Evolutionary conservation across 139 green algal genomes (phyloP), one percentile per base, ranked within the genome.

Genomic region (Chlorella sorokiniana): DNA sequence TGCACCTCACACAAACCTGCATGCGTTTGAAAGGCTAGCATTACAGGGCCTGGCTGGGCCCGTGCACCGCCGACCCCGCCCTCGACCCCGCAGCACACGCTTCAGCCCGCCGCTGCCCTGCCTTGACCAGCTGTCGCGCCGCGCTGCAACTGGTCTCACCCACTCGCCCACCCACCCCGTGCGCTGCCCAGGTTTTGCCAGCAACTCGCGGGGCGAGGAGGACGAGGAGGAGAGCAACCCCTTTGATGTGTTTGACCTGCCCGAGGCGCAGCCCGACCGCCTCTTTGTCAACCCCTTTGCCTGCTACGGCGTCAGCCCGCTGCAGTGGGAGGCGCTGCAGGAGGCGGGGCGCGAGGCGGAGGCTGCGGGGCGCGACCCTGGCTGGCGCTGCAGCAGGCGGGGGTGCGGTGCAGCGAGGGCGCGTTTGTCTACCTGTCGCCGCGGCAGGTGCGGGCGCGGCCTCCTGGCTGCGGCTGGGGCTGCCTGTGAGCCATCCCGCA

Each of bases 201-300:
- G 42, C 41, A 42, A 69, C 23, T 38, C 61, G 29, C 25, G 52
- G 2, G 64, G 51, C 3, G 52, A 68, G 20, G 67, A 81, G 52
- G 78, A 56, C 18, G 64, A 78, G 9, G 76, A 85, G 38, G 72
- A 82, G 62, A 20, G 45, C 1, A 78, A 88, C 40, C 64, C 73
- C 0, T 40, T 82, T 2, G 75, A 86, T 11, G 82, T 86, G 5
- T 88, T 91, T 86, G 88, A 92, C 76, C 45, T 65, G 25, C 75
- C 85, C 29, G 77, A 88, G 40, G 83, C 69, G 14, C 68, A 86
- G 56, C 76, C 89, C 10, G 35, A 56, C 54, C 25, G 63, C 35
- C 69, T 90, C 3, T 93, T 93, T 76, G 56, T 93, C 82, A 89
- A 93, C 80, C 89, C 89, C 1, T 91, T 92, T 76, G 71, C 78